Base-by-base conservation (phyloP, 2,329 filamentous ascomycete genomes). In the Zymoseptoria ardabiliae region DNA sequence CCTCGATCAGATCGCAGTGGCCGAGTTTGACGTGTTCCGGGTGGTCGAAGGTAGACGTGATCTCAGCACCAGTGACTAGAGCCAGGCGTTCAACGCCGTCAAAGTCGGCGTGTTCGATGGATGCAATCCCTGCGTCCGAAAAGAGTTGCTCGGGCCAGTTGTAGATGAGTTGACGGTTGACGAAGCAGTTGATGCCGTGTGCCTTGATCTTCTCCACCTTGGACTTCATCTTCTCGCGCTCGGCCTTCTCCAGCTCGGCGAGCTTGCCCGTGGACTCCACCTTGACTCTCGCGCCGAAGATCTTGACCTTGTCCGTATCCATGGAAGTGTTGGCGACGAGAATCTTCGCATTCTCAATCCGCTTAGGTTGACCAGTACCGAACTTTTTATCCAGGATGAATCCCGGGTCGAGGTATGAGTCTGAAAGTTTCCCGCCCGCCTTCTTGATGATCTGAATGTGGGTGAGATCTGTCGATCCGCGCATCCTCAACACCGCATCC, bases 361-460 rank as follows among this genome's bases (percentile, higher is more conserved):
- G 84, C 82, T 97, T 97, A 57, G 94, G 94, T 77, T 99, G 94
- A 81, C 97, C 97, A 60, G 97, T 93, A 67, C 94, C 94, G 66
- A 99, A 96, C 80, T 93, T 96, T 84, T 99, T 99, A 80, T 99
- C 94, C 57, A 99, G 81, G 72, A 99, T 97, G 79, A 99, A 99
- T 4, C 94, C 94, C 71, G 97, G 91, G 72, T 99, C 94, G 50
- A 99, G 83, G 77, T 99, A 99, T 11, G 93, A 97, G 75, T 99
- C 94, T 74, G 87, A 94, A 60, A 99, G 85, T 82, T 97, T 99
- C 69, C 94, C 94, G 69, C 94, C 94, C 2, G 93, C 89, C 82
- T 99, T 99, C 83, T 99, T 99, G 81, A 99, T 99, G 72, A 99
- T 92, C 77, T 99, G 94, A 66, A 99, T 99, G 74, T 97, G 92